A percentile compares a stretch with the other conserved stretches of the same genome.
Evolutionary conservation across 2,329 filamentous ascomycete species (phyloP).

Genomic region (Sarocladiaceae sp.): DNA sequence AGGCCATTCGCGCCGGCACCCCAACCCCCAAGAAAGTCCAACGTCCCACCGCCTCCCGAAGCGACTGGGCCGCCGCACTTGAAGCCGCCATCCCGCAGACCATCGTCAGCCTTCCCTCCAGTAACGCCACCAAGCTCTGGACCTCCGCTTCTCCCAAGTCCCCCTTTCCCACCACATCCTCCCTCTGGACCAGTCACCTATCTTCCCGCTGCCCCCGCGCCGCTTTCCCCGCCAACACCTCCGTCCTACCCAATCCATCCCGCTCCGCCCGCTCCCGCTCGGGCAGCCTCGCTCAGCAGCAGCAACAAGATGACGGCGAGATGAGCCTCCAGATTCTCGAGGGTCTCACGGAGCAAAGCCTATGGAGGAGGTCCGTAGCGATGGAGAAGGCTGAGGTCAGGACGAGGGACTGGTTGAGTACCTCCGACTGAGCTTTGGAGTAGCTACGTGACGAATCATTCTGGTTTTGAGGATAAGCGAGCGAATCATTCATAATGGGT

Average conservation of each 20-base stretch:
- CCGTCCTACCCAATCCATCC: not conserved
- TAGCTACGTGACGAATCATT: no score
- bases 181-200: not conserved
- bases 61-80: conserved; percentile 34
- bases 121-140: conserved; percentile 14
- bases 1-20: conserved; percentile 12
- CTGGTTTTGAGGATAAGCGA: no score
- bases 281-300: not conserved
- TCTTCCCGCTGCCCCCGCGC: not conserved
- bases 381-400: conserved; percentile 4
- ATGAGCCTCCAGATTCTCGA: not conserved
- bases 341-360: conserved; percentile 4
- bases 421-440: not conserved
- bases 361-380: conserved; percentile 5
- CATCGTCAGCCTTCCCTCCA: conserved; percentile 21
- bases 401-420: conserved; percentile 2
- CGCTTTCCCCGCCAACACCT: conserved; percentile 4
- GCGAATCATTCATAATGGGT: no score
- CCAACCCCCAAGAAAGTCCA: conserved; percentile 10
- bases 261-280: not conserved
- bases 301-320: not conserved
- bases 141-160: conserved; percentile 8
- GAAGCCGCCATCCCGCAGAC: not conserved
- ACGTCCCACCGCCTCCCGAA: conserved; percentile 20
- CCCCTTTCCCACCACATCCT: not conserved